Base-by-base conservation (phyloP, 495 filamentous ascomycete species). In the Aspergillus ellipticus region DNA sequence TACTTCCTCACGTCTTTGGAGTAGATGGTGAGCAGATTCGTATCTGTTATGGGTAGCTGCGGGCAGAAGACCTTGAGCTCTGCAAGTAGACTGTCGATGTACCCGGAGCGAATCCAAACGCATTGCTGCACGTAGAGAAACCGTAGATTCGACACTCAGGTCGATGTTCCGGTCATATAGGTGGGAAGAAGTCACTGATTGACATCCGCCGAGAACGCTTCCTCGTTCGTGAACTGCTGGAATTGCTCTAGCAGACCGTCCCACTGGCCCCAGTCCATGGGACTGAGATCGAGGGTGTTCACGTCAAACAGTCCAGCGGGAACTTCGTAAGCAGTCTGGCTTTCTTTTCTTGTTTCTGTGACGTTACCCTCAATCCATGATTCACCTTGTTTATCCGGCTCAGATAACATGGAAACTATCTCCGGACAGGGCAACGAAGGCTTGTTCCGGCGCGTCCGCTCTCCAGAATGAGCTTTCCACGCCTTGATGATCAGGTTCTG, bases 201-300 rank as follows among this genome's bases (percentile, higher is more conserved):
- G 16, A 26, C 21, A 39, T 39, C 13, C n/a, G n/a, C 9, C 33
- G 33, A 13, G 13, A 39, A 39, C n/a, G 5, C 1, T 37, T 28
- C 53, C 16, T 29, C 29, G 20, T 56, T 51, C 2, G 39, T 56
- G 28, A 19, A 55, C 11, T 43, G 47, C 33, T 66, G 64, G 21
- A 71, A 73, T 15, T 70, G 59, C 35, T 62, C 66, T 24, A 73
- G 51, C 4, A 74, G 58, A 20, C 64, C 57, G 41, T 72, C 68
- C 70, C 72, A 72, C 41, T 73, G 61, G 42, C 54, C 55, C 72
- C 72, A 74, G 49, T 72, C 60, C 58, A 69, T 56, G 2, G 67
- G 64, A 28, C 66, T 68, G 26, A 64, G 60, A 6, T 65, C 57
- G 10, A 63, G 33, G 22, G 57, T 42, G 15, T 50, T 54, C 2